A percentile compares a stretch with the other conserved stretches of the same genome.
phyloP scores from a whole-genome alignment of 2,329 filamentous ascomycete species.

The Neoarthrinium moseri region DNA sequence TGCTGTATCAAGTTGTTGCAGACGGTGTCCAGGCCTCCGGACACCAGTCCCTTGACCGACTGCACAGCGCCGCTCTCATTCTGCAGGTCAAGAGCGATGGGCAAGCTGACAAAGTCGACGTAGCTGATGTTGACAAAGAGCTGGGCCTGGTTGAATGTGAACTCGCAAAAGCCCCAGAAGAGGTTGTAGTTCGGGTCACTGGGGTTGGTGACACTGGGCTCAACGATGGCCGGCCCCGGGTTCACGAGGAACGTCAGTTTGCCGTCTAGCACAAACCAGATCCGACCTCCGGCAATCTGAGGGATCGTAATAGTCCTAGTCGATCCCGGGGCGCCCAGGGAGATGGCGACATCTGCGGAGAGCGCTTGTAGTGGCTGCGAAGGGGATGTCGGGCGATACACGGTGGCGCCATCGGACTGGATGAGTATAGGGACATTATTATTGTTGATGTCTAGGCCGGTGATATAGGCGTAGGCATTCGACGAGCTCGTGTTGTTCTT shows the following conservation, averaged over 20 bases:
- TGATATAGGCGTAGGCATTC: conserved; percentile 68
- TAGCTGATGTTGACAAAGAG: conserved; percentile 66
- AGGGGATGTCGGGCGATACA: conserved; percentile 65
- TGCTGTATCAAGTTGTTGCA: conserved; percentile 44
- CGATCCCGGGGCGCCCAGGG: conserved; percentile 59
- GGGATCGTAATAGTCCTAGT: conserved; percentile 64
- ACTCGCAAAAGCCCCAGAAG: conserved; percentile 68
- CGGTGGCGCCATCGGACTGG: conserved; percentile 62
- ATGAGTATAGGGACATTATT: conserved; percentile 62
- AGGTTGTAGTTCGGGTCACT: conserved; percentile 61
- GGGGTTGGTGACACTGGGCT: conserved; percentile 69
- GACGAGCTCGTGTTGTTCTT: conserved; percentile 63
- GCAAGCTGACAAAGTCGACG: conserved; percentile 72
- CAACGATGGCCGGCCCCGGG: conserved; percentile 69
- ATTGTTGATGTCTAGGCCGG: conserved; percentile 60
- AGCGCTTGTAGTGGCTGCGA: conserved; percentile 48
- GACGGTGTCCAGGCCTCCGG: conserved; percentile 44
- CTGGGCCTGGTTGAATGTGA: conserved; percentile 56
- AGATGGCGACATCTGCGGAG: conserved; percentile 59
- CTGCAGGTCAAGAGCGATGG: conserved; percentile 56
- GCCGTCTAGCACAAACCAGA: conserved; percentile 66
- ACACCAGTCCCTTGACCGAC: conserved; percentile 47
- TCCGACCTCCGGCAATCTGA: conserved; percentile 66
- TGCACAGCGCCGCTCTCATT: conserved; percentile 43
- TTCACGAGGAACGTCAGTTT: conserved; percentile 70